Conservation (phyloP, 2,329 filamentous ascomycete species). For the Neurospora sp. region DNA sequence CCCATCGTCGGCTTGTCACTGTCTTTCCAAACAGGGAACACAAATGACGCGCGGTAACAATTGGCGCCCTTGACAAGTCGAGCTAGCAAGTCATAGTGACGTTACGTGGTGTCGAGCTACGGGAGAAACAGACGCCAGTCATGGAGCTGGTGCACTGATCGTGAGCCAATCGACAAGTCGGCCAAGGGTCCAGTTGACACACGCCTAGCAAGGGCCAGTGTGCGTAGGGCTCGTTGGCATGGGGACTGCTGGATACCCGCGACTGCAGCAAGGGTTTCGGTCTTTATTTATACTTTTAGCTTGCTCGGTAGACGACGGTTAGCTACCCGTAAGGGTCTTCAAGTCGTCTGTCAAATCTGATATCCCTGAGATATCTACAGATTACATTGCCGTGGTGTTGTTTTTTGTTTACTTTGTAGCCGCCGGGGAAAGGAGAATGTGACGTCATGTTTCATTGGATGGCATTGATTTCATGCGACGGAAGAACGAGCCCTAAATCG, state of each 20-base stretch:
- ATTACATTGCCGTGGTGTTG: neutral
- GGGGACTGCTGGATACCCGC: neutral
- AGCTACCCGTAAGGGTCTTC: neutral
- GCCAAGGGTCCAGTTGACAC: neutral
- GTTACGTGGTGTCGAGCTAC: neutral
- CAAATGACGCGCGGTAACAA: neutral
- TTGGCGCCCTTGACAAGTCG: neutral
- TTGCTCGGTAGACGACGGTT: neutral
- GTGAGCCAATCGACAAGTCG: neutral
- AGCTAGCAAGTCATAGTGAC: neutral
- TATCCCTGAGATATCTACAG: neutral
- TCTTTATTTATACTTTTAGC: neutral
- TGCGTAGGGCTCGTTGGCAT: neutral
- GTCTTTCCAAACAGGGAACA: neutral
- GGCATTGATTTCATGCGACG: neutral
- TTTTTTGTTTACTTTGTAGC: neutral
- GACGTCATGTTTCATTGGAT: neutral
- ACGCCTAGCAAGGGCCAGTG: neutral
- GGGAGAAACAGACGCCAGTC: neutral
- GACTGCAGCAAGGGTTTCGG: neutral
- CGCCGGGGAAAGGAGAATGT: neutral
- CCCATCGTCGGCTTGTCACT: neutral
- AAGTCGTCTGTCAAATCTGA: neutral
- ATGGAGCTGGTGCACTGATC: neutral
- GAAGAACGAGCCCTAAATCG: neutral